Evolutionary conservation across 106 monocot genomes (phyloP).

Genomic region (Dactylorhiza incarnata): DNA sequence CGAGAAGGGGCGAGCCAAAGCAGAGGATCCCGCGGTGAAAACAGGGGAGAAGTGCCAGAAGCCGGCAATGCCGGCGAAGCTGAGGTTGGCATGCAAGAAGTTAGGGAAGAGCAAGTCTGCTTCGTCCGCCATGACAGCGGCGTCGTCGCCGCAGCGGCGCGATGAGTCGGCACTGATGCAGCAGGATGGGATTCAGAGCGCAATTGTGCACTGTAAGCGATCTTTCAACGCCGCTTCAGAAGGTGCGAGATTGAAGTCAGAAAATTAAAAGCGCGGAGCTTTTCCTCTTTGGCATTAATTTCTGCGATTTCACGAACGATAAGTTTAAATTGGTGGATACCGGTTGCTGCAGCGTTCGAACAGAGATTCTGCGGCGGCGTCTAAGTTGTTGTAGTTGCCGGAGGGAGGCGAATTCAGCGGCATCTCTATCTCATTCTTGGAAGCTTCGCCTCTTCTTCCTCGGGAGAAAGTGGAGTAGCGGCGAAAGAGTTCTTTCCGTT

Average conservation of each 20-base stretch:
- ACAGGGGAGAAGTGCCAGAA: not conserved
- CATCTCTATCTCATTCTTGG: too few species aligned
- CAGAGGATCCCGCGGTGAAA: not conserved
- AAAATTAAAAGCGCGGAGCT: too few species aligned
- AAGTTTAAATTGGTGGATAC: not conserved
- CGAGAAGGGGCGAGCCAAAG: not conserved
- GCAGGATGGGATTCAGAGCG: slow-evolving; percentile 88
- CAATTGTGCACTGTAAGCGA: slow-evolving; percentile 89
- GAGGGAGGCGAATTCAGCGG: slow-evolving; percentile 7
- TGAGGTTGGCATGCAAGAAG: slow-evolving; percentile 20
- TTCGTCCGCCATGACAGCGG: slow-evolving; percentile 23
- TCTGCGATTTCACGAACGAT: too few species aligned
- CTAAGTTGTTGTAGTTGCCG: not conserved
- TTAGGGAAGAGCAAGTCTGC: slow-evolving; percentile 43
- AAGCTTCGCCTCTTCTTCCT: not conserved
- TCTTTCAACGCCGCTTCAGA: slow-evolving; percentile 27
- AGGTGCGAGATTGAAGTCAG: slow-evolving; percentile 15
- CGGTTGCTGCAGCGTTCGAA: slow-evolving; percentile 25
- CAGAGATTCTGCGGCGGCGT: slow-evolving; percentile 36
- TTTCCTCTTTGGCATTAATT: too few species aligned
- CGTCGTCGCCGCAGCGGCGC: slow-evolving; percentile 15
- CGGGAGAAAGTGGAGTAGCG: not conserved
- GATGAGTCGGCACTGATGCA: slow-evolving; percentile 67
- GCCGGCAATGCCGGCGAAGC: slow-evolving; percentile 14
- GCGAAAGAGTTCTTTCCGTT: not conserved